Percentiles rank a stretch among this genome's conserved stretches.
These are phyloP conservation scores for Parastagonospora nodorum DNA, from an alignment of 2,329 filamentous ascomycete species.

Conservation along the genomic window DNA sequence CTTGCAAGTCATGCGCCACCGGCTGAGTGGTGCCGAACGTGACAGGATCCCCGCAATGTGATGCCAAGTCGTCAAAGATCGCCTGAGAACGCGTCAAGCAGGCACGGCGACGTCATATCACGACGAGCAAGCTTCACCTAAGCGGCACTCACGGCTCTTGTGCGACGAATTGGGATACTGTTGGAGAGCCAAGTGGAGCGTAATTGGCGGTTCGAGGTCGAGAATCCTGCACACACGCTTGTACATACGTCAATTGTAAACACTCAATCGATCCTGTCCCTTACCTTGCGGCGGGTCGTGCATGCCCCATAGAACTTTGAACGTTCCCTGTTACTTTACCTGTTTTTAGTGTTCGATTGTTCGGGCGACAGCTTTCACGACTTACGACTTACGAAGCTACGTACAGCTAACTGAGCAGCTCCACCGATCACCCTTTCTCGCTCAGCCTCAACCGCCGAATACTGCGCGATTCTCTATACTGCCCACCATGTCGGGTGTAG, in stretches of 20 bases:
- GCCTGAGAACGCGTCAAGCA: constrained; percentile 19
- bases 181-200: constrained; percentile 20
- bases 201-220: constrained; percentile 11
- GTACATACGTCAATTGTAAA: constrained; percentile 32
- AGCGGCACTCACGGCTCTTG: constrained; percentile 23
- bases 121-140: constrained; percentile 16
- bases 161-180: constrained; percentile 16
- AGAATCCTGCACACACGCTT: constrained; percentile 10
- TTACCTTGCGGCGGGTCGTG: constrained; percentile 12
- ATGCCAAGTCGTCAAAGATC: constrained; percentile 18
- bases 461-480: neutral
- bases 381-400: constrained; percentile 8
- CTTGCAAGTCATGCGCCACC: constrained; percentile 7
- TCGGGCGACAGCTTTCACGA: constrained; percentile 5
- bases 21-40: constrained; percentile 4
- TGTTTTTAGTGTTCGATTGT: constrained; percentile 10
- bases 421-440: neutral
- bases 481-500: constrained; percentile 46
- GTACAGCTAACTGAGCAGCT: constrained; percentile 15
- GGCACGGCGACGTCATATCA: constrained; percentile 25
- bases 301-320: constrained; percentile 4
- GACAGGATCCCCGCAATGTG: constrained; percentile 19
- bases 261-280: constrained; percentile 12
- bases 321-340: constrained; percentile 11
- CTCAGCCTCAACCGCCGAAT: neutral